Conservation (phyloP, 345 rosid species). For the Raphanus raphanistrum region DNA sequence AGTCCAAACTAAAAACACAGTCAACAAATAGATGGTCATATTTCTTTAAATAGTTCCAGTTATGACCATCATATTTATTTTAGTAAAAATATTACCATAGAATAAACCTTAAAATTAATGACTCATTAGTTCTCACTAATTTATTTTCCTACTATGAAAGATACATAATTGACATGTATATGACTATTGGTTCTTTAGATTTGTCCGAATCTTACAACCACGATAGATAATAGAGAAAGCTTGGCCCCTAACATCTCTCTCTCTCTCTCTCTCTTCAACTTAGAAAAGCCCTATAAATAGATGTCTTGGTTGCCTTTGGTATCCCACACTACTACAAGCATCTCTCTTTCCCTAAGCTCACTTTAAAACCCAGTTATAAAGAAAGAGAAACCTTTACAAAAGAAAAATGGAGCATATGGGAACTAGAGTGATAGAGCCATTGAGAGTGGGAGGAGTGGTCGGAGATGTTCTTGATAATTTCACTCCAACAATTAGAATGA, state of each 20-base stretch:
- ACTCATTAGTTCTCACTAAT: background rate
- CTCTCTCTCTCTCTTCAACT: constrained; percentile 7
- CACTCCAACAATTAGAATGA: constrained; percentile 47
- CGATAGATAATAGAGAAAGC: background rate
- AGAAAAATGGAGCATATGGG: constrained; percentile 31
- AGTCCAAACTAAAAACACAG: background rate
- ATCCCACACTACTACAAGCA: constrained; percentile 23
- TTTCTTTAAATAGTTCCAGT: background rate
- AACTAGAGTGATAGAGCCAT: constrained; percentile 45
- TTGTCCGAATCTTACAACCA: constrained; percentile 11
- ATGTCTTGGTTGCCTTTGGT: constrained; percentile 20
- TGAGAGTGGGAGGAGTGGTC: constrained; percentile 53
- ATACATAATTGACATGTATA: background rate
- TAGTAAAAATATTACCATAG: background rate
- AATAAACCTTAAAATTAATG: background rate
- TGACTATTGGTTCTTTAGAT: constrained; percentile 14
- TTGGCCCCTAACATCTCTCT: background rate
- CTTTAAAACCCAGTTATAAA: background rate
- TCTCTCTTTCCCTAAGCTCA: constrained; percentile 10
- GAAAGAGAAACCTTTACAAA: background rate
- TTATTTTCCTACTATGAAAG: constrained; percentile 1
- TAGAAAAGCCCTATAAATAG: constrained; percentile 33
- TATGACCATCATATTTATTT: background rate
- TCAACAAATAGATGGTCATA: background rate
- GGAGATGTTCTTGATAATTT: constrained; percentile 59